Evolutionary conservation across 2,329 filamentous ascomycete genomes (phyloP), one percentile per base, ranked within the genome.

Genomic region (Juglanconis juglandina): DNA sequence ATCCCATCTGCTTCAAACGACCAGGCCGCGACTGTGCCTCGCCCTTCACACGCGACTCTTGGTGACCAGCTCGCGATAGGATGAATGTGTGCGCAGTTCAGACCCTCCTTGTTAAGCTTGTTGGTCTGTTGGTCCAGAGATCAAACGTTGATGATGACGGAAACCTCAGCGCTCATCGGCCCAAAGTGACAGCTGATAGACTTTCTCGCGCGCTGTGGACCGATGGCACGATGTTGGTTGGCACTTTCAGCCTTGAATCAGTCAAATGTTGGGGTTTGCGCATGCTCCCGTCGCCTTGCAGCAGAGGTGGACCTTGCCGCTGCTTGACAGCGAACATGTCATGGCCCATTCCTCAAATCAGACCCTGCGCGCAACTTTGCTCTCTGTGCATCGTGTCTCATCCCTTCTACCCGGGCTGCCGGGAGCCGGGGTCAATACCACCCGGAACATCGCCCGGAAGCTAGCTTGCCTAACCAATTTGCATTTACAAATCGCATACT

Each of bases 1-100:
- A 49, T 30, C 50, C 55, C 48, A 51, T 47, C 44, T 61, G 37
- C 54, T 53, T 49, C 55, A 49, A 46, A 55, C 56, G 39, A 50
- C 48, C 56, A 47, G 42, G 56, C 30, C n/a, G 14, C 10, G 8
- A 10, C 14, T 44, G 41, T 44, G 41, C 10, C 41, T 17, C 7
- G 14, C 41, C 14, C 39, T 35, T 32, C 37, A 11, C 56, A 55
- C 50, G 60, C 52, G 56, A 62, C 47, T 53, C 42, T 53, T 41
- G 41, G 35, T 53, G 37, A 42, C 32, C 24, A n/a, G 11, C 41
- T 17, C 24, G 14, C 10, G 14, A 44, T 44, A 39, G 35, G 35
- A 11, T 39, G 35, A 11, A 39, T 11, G 11, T 7, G 35, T 11
- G 35, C 35, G 35, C 11, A 39, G 11, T 7, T 11, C 11, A 8